These are phyloP conservation scores for Colletotrichum lupini DNA, from an alignment of 2,329 filamentous ascomycete genomes.

Conservation along the genomic window DNA sequence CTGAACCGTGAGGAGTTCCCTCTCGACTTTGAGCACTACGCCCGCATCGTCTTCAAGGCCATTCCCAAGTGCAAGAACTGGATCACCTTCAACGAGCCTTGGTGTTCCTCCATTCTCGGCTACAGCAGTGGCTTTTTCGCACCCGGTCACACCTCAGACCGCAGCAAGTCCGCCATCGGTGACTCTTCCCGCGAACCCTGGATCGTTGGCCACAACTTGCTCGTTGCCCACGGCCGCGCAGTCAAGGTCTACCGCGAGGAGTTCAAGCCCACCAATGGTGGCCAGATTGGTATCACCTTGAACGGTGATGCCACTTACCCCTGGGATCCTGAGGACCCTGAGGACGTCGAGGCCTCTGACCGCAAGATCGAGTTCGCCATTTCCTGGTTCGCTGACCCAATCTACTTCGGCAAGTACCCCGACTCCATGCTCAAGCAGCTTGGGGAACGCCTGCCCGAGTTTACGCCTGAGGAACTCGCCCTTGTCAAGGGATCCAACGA, in stretches of 20 bases:
- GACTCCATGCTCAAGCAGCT: conserved; percentile 86
- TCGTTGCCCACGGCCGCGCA: conserved; percentile 82
- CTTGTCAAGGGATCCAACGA: conserved; percentile 90
- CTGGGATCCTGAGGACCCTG: conserved; percentile 81
- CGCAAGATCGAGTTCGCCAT: conserved; percentile 90
- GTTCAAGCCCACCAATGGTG: conserved; percentile 77
- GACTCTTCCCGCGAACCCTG: conserved; percentile 83
- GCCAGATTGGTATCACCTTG: conserved; percentile 87
- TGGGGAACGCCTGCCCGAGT: conserved; percentile 79
- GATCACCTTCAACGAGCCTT: conserved; percentile 93
- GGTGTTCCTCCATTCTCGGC: conserved; percentile 84
- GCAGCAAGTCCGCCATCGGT: conserved; percentile 75
- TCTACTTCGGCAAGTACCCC: conserved; percentile 87
- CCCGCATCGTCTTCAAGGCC: conserved; percentile 78
- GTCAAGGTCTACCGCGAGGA: conserved; percentile 87
- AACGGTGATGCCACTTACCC: conserved; percentile 88
- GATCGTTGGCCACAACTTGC: conserved; percentile 83
- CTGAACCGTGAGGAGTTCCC: conserved; percentile 86
- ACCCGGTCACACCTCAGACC: conserved; percentile 83
- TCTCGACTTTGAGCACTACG: conserved; percentile 83
- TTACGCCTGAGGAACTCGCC: conserved; percentile 76
- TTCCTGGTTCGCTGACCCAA: conserved; percentile 88
- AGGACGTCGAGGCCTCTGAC: conserved; percentile 79
- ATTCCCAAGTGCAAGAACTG: conserved; percentile 85
- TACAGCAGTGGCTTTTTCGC: conserved; percentile 84